phyloP scores from a whole-genome alignment of 768 basidiomycete species.

The Boletus rufocinnamomeus region DNA sequence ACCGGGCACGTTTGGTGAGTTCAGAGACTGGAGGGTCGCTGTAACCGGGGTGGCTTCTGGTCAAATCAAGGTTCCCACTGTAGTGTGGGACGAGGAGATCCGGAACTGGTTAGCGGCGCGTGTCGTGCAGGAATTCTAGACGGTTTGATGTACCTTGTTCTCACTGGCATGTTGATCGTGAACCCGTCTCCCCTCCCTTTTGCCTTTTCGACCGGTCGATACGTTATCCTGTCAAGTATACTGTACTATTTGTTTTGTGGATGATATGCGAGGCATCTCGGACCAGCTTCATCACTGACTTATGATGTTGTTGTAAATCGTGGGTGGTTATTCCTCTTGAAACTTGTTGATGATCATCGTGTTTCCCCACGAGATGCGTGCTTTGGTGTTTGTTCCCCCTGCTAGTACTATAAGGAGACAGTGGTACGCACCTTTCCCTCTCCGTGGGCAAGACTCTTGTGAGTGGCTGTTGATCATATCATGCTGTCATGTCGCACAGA shows the following conservation, averaged over 20 bases:
- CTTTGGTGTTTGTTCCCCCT: not conserved
- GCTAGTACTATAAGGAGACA: too few species aligned
- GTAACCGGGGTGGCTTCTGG: conserved; percentile 18
- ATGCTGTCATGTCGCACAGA: too few species aligned
- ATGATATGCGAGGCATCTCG: not conserved
- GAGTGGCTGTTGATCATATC: too few species aligned
- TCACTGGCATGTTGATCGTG: not conserved
- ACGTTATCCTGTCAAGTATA: not conserved
- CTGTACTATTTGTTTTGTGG: not conserved
- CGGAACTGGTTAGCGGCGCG: conserved; percentile 20
- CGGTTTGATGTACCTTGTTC: not conserved
- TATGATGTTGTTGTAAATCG: too few species aligned
- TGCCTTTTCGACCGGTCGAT: not conserved
- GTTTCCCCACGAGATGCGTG: not conserved
- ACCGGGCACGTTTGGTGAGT: conserved; percentile 24
- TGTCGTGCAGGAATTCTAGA: conserved; percentile 20
- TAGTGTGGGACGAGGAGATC: conserved; percentile 17
- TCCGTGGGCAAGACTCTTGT: too few species aligned
- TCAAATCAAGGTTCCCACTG: conserved; percentile 24
- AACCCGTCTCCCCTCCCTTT: too few species aligned
- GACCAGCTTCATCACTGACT: not conserved
- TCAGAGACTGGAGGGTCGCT: conserved; percentile 23
- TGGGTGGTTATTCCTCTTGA: not conserved
- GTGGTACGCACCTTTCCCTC: too few species aligned
- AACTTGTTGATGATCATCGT: not conserved